Percentiles rank a stretch among this genome's conserved stretches.
Evolutionary conservation across 371 early-diverging fungal genomes (phyloP).

Genomic region (Actinomortierella wolfii): DNA sequence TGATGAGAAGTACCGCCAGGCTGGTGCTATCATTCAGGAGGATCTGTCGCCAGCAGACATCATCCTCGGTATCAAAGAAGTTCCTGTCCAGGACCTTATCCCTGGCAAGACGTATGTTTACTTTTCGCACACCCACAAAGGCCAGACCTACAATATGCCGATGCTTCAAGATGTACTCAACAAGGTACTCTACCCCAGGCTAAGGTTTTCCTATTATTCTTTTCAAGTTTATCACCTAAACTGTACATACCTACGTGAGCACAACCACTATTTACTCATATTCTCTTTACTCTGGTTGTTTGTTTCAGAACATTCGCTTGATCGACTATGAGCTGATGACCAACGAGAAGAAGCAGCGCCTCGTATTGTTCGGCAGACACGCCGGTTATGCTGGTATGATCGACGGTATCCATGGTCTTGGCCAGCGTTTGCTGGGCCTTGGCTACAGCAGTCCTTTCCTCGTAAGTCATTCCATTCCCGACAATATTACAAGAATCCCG

Average conservation of each 20-base stretch:
- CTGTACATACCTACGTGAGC: slow-evolving; percentile 13
- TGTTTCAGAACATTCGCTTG: slow-evolving; percentile 72
- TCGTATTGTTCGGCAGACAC: slow-evolving; percentile 91
- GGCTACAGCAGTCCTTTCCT: slow-evolving; percentile 95
- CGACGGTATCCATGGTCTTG: slow-evolving; percentile 91
- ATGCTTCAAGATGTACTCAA: slow-evolving; percentile 87
- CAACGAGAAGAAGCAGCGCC: slow-evolving; percentile 73
- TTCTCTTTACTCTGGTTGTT: slow-evolving; percentile 24
- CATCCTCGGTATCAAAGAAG: slow-evolving; percentile 97
- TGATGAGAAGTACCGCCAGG: slow-evolving; percentile 81
- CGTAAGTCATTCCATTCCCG: slow-evolving; percentile 47
- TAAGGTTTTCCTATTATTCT: slow-evolving; percentile 1
- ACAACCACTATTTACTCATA: background rate
- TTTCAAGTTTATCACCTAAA: slow-evolving; percentile 15
- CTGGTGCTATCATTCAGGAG: slow-evolving; percentile 87
- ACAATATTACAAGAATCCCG: no score
- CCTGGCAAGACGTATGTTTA: slow-evolving; percentile 90
- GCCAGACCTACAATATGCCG: slow-evolving; percentile 91
- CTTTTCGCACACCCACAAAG: slow-evolving; percentile 98
- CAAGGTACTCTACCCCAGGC: slow-evolving; percentile 58
- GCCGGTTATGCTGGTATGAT: slow-evolving; percentile 98
- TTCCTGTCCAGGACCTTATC: slow-evolving; percentile 82
- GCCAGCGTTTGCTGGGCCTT: slow-evolving; percentile 85
- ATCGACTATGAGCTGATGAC: slow-evolving; percentile 97
- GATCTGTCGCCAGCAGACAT: slow-evolving; percentile 89